Evolutionary conservation across 2,329 filamentous ascomycete genomes (phyloP).

Genomic region (Fusarium austroafricanum): DNA sequence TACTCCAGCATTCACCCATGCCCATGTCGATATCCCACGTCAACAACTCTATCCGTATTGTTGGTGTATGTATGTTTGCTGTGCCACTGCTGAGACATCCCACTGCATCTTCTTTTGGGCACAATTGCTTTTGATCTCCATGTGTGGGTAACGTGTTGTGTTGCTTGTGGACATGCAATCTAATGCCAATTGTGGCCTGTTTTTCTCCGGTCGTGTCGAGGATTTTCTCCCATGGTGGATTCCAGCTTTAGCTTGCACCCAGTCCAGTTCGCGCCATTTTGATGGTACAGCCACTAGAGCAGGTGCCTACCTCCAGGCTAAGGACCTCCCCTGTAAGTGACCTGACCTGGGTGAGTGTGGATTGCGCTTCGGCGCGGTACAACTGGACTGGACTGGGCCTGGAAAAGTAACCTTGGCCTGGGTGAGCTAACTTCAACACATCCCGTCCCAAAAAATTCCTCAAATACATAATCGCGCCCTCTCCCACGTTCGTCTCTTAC

Average conservation of each 20-base stretch:
- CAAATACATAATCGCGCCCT: slow-evolving; percentile 43
- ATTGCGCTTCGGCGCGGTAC: slow-evolving; percentile 38
- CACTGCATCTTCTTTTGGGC: slow-evolving; percentile 8
- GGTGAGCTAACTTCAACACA: slow-evolving; percentile 16
- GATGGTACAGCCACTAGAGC: slow-evolving; percentile 18
- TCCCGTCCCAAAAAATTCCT: slow-evolving; percentile 42
- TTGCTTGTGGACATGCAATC: slow-evolving; percentile 13
- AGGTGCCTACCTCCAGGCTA: slow-evolving; percentile 6
- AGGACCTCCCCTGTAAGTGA: slow-evolving; percentile 17
- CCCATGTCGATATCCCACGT: slow-evolving; percentile 14
- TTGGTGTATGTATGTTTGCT: slow-evolving; percentile 11
- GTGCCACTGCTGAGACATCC: slow-evolving; percentile 21
- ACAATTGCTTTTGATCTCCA: slow-evolving; percentile 6
- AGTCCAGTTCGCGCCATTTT: slow-evolving; percentile 32
- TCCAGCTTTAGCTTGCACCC: slow-evolving; percentile 14
- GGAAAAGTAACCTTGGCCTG: not conserved
- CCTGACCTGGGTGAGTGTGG: slow-evolving; percentile 9
- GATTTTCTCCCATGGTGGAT: slow-evolving; percentile 13
- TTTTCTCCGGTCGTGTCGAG: slow-evolving; percentile 19
- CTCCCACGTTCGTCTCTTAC: slow-evolving; percentile 21
- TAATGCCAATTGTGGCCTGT: slow-evolving; percentile 33
- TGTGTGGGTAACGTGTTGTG: slow-evolving; percentile 34
- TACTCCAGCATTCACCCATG: slow-evolving; percentile 19
- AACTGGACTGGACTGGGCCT: too few relatives aligned
- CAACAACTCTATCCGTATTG: not conserved